phyloP scores from a whole-genome alignment of 495 filamentous ascomycete genomes.

The Bacidia rubella region DNA sequence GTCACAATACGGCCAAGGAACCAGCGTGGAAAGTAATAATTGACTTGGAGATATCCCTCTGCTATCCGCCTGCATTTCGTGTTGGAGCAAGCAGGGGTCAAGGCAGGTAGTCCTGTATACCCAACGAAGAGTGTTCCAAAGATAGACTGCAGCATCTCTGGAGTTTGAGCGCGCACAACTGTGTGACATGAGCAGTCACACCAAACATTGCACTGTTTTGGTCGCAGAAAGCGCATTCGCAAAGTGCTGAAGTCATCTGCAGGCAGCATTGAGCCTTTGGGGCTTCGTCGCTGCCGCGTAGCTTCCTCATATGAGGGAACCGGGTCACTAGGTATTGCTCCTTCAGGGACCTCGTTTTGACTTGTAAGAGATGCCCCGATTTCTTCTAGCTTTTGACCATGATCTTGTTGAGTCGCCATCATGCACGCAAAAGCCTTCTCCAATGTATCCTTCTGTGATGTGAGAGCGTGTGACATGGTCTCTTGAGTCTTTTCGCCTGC shows the following conservation, averaged over 20 bases:
- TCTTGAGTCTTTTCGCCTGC: not conserved
- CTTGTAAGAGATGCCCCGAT: no score
- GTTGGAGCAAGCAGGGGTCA: not conserved
- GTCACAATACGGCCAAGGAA: not conserved
- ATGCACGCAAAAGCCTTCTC: not conserved
- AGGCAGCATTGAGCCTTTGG: not conserved
- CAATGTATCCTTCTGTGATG: not conserved
- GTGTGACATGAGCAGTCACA: constrained; percentile 4
- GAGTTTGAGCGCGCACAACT: not conserved
- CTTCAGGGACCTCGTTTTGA: no score
- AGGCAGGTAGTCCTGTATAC: constrained; percentile 1
- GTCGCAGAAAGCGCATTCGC: constrained; percentile 2
- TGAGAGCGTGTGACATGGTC: not conserved
- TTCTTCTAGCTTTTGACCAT: not conserved
- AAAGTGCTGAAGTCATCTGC: not conserved
- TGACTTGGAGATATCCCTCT: not conserved
- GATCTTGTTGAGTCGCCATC: not conserved
- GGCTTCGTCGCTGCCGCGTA: not conserved
- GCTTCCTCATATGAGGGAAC: no score
- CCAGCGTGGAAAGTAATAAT: constrained; percentile 5
- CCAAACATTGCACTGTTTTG: not conserved
- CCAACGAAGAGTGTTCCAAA: constrained; percentile 2
- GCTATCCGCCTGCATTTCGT: not conserved
- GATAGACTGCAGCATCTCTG: not conserved
- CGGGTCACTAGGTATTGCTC: no score